These are phyloP conservation scores for Tolypocladium album DNA, from an alignment of 2,329 filamentous ascomycete species.

Conservation along the genomic window DNA sequence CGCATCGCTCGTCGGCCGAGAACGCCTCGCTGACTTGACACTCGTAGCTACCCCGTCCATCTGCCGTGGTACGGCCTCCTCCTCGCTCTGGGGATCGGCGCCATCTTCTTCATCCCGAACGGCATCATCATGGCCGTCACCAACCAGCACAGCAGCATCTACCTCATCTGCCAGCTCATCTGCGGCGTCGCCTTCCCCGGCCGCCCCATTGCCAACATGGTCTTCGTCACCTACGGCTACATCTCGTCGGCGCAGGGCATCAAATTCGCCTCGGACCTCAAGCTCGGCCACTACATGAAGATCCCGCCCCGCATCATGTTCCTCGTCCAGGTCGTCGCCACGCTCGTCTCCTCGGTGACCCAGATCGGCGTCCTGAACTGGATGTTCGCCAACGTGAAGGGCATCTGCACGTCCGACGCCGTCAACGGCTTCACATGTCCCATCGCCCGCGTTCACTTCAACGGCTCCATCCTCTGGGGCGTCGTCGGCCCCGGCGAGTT, in stretches of 20 bases:
- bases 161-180: constrained; percentile 76
- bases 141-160: constrained; percentile 79
- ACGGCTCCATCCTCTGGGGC: constrained; percentile 82
- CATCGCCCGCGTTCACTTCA: constrained; percentile 80
- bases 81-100: constrained; percentile 66
- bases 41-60: constrained; percentile 61
- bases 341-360: constrained; percentile 64
- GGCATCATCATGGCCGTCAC: constrained; percentile 91
- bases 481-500: constrained; percentile 76
- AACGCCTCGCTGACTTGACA: neutral
- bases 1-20: neutral
- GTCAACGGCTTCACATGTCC: constrained; percentile 83
- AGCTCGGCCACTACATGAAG: constrained; percentile 83
- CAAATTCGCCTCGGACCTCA: constrained; percentile 80
- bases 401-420: constrained; percentile 69
- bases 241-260: constrained; percentile 82
- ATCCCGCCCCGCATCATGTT: constrained; percentile 72
- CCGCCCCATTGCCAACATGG: constrained; percentile 83
- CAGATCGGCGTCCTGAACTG: constrained; percentile 82
- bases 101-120: constrained; percentile 78
- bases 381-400: constrained; percentile 72
- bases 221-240: constrained; percentile 85
- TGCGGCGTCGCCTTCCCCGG: constrained; percentile 76
- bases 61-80: constrained; percentile 81
- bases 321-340: constrained; percentile 66